Percentiles rank a stretch among this genome's conserved stretches.
phyloP scores from a whole-genome alignment of 2,329 filamentous ascomycete genomes.

The Epichloe bromicola region DNA sequence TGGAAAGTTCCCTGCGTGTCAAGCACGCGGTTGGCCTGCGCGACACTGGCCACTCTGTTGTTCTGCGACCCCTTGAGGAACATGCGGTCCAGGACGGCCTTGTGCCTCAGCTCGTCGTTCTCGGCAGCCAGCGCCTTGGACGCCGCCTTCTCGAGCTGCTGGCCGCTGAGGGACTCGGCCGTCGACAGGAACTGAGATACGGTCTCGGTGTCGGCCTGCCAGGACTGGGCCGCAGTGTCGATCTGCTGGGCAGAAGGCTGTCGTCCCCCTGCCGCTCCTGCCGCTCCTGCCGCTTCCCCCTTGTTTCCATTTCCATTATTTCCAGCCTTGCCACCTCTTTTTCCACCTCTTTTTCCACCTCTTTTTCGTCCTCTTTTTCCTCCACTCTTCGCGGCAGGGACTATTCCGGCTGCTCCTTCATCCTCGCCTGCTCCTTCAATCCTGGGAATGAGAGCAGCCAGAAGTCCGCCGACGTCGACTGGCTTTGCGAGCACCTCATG shows the following conservation, averaged over 20 bases:
- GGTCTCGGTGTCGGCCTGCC: constrained; percentile 7
- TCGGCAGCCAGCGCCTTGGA: constrained; percentile 5
- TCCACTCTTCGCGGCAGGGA: background rate
- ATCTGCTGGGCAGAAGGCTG: background rate
- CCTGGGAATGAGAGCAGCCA: background rate
- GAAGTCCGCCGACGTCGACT: background rate
- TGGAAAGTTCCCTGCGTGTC: constrained; percentile 5
- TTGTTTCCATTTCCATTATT: background rate
- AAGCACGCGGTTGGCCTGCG: constrained; percentile 5
- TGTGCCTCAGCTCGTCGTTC: constrained; percentile 8
- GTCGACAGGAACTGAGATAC: constrained; percentile 9
- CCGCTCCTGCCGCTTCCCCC: background rate
- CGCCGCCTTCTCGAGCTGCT: constrained; percentile 3
- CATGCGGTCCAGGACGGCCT: constrained; percentile 8
- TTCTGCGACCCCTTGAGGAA: background rate
- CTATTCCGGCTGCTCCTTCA: background rate
- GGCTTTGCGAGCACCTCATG: background rate
- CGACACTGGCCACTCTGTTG: constrained; percentile 1
- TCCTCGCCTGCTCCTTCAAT: background rate
- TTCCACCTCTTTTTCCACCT: too few species aligned
- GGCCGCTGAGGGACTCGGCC: constrained; percentile 4
- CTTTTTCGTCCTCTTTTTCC: background rate
- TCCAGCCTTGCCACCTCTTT: too few species aligned
- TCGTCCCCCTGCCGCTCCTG: background rate
- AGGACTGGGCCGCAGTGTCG: constrained; percentile 2